These are phyloP conservation scores for Funneliformis caledonium DNA, from an alignment of 371 early-diverging fungal species.

Conservation along the genomic window DNA sequence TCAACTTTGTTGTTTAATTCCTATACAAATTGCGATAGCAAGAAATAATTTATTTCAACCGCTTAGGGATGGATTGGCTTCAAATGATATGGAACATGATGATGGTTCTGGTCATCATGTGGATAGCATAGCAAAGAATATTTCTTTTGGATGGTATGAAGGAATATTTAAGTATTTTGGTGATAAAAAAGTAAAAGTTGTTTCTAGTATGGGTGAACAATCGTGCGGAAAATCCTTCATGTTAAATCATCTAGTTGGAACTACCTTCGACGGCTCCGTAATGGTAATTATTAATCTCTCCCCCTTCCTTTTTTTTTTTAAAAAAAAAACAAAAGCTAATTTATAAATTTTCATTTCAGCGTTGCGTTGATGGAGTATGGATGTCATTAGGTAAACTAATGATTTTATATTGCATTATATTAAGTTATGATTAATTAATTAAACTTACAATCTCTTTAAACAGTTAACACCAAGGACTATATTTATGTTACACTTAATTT, in stretches of 20 bases:
- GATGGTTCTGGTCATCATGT: slow-evolving; percentile 1
- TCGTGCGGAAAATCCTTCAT: slow-evolving; percentile 27
- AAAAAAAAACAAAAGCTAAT: background rate
- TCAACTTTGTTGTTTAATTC: slow-evolving; percentile 20
- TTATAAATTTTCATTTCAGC: background rate
- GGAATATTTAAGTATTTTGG: slow-evolving; percentile 33
- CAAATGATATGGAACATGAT: background rate
- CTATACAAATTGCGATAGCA: slow-evolving; percentile 16
- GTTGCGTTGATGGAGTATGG: slow-evolving; percentile 33
- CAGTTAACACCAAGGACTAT: background rate
- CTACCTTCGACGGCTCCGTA: slow-evolving; percentile 37
- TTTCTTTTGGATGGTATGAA: slow-evolving; percentile 31
- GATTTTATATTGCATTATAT: background rate
- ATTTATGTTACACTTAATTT: slow-evolving; percentile 33
- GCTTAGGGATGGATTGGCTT: slow-evolving; percentile 21
- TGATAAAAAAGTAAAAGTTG: slow-evolving; percentile 31
- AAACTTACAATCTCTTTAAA: background rate
- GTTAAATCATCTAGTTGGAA: slow-evolving; percentile 33
- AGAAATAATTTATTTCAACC: slow-evolving; percentile 18
- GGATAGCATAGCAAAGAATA: background rate
- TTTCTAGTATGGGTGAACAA: slow-evolving; percentile 42
- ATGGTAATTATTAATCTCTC: background rate
- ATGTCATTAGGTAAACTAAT: slow-evolving; percentile 27
- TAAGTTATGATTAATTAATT: background rate
- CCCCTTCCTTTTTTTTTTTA: background rate